Percentiles rank a stretch among this genome's conserved stretches.
Conservation (phyloP, 352 stramenopile genomes). For the Pythium phragmiticola region DNA sequence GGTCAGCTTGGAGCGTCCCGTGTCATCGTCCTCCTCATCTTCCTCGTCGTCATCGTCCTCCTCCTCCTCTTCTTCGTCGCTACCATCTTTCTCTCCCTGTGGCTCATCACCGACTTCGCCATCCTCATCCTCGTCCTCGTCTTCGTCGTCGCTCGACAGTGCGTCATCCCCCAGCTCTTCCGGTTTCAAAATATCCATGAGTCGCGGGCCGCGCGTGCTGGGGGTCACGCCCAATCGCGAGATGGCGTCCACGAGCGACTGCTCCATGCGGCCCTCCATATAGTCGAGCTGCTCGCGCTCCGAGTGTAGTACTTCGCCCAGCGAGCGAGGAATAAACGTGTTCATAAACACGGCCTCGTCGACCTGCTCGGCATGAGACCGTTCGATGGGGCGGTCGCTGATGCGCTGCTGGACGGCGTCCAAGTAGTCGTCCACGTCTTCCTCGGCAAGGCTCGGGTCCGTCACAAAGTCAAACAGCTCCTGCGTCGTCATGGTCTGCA, state of each 20-base stretch:
- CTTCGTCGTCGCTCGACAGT: constrained; percentile 38
- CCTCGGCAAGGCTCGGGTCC: constrained; percentile 57
- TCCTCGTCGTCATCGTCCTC: constrained; percentile 27
- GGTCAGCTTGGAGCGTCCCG: constrained; percentile 48
- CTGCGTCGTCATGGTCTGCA: constrained; percentile 93
- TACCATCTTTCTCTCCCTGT: constrained; percentile 57
- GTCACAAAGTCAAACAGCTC: constrained; percentile 98
- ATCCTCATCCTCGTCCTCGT: constrained; percentile 43
- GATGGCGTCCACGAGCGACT: constrained; percentile 75
- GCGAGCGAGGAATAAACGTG: constrained; percentile 93
- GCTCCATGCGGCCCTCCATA: constrained; percentile 85
- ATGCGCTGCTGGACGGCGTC: constrained; percentile 90
- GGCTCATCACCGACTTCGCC: constrained; percentile 50
- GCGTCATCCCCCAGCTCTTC: constrained; percentile 54
- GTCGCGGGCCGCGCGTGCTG: constrained; percentile 36
- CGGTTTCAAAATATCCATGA: constrained; percentile 74
- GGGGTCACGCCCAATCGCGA: constrained; percentile 64
- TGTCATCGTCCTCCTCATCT: constrained; percentile 44
- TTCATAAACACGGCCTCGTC: constrained; percentile 94
- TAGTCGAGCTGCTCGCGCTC: constrained; percentile 86
- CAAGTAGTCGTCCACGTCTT: constrained; percentile 84
- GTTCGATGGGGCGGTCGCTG: constrained; percentile 55
- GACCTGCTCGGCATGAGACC: constrained; percentile 81
- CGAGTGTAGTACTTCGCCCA: constrained; percentile 92
- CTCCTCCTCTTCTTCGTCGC: constrained; percentile 23